These are phyloP conservation scores for Alternaria sp. DNA, from an alignment of 2,329 filamentous ascomycete species.

Conservation along the genomic window DNA sequence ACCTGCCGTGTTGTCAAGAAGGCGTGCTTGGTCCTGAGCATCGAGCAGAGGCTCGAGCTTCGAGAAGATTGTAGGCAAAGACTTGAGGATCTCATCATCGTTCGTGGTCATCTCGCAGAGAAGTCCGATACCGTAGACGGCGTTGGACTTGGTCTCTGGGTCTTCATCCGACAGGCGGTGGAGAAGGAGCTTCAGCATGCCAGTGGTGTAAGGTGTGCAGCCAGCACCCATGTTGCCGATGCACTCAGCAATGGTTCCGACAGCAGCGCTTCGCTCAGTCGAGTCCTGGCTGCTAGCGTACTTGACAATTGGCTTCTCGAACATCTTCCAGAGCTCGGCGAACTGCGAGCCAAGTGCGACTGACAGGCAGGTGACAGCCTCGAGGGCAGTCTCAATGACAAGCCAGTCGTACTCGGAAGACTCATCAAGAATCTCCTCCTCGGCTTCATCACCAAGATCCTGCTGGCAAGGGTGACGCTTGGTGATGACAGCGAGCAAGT, in stretches of 20 bases:
- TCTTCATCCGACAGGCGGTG: conserved; percentile 92
- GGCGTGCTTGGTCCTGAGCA: conserved; percentile 78
- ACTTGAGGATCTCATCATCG: conserved; percentile 74
- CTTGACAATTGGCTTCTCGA: conserved; percentile 90
- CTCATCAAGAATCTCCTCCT: conserved; percentile 72
- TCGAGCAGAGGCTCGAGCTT: conserved; percentile 88
- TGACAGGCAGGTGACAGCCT: conserved; percentile 86
- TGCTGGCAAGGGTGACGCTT: conserved; percentile 93
- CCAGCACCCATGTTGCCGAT: conserved; percentile 82
- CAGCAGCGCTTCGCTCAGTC: conserved; percentile 86
- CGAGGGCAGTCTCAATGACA: conserved; percentile 91
- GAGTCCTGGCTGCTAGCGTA: conserved; percentile 86
- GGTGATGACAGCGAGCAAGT: conserved; percentile 81
- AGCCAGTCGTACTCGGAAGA: conserved; percentile 98
- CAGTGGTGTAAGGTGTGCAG: conserved; percentile 82
- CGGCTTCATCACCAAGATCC: conserved; percentile 82
- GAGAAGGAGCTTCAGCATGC: conserved; percentile 80
- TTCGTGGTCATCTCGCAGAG: conserved; percentile 84
- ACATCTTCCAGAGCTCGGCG: conserved; percentile 91
- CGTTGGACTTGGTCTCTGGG: conserved; percentile 91
- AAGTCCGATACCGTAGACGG: conserved; percentile 88
- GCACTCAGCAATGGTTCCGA: conserved; percentile 92
- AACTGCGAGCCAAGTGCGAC: conserved; percentile 84
- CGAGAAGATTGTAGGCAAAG: conserved; percentile 78
- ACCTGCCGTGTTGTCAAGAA: conserved; percentile 92